phyloP scores from a whole-genome alignment of 495 filamentous ascomycete genomes.

The Rusavskia elegans region DNA sequence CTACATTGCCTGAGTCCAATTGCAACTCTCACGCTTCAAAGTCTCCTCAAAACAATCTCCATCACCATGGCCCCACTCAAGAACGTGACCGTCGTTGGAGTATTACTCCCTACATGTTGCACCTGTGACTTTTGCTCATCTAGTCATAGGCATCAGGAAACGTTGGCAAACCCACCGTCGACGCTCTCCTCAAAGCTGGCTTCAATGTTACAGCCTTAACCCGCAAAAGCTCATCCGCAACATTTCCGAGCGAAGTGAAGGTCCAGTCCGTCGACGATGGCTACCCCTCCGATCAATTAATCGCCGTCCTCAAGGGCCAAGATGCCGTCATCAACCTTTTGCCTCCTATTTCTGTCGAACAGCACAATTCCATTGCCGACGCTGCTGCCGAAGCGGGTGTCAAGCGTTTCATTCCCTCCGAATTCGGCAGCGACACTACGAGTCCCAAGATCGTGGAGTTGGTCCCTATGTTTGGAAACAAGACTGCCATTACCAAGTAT shows the following conservation, averaged over 20 bases:
- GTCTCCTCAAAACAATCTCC: background rate
- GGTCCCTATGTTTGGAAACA: slow-evolving; percentile 27
- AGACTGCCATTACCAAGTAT: slow-evolving; percentile 29
- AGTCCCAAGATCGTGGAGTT: slow-evolving; percentile 20
- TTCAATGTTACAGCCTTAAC: slow-evolving; percentile 44
- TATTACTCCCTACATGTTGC: slow-evolving; percentile 1
- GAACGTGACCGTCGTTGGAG: slow-evolving; percentile 18
- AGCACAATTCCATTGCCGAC: slow-evolving; percentile 31
- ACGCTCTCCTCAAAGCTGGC: slow-evolving; percentile 14
- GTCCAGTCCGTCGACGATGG: slow-evolving; percentile 48
- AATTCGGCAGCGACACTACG: slow-evolving; percentile 28
- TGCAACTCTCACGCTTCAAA: background rate
- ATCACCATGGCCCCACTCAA: slow-evolving; percentile 5
- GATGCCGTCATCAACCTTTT: slow-evolving; percentile 31
- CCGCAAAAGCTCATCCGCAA: slow-evolving; percentile 22
- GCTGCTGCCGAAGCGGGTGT: slow-evolving; percentile 34
- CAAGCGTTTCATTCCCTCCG: slow-evolving; percentile 36
- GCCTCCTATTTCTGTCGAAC: slow-evolving; percentile 9
- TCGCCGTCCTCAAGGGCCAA: slow-evolving; percentile 25
- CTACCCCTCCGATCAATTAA: slow-evolving; percentile 38
- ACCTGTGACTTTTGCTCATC: background rate
- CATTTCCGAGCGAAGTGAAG: slow-evolving; percentile 22
- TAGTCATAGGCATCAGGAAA: slow-evolving; percentile 20
- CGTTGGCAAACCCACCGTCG: slow-evolving; percentile 23
- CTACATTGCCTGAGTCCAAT: too few species aligned